These are phyloP conservation scores for Dactylellina haptotyla DNA, from an alignment of 2,329 filamentous ascomycete species.

Conservation along the genomic window DNA sequence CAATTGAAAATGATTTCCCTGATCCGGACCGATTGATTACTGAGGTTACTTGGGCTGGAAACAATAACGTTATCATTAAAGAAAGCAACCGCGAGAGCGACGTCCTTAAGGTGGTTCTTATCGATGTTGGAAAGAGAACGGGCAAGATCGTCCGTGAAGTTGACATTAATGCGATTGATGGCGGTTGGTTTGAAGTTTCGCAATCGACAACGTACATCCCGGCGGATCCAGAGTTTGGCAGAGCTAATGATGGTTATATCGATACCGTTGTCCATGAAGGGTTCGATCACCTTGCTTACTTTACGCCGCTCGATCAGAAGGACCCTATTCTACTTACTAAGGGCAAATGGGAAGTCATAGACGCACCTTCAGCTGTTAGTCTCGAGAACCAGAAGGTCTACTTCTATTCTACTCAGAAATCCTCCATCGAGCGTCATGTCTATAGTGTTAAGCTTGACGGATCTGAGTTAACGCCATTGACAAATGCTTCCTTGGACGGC, in stretches of 20 bases:
- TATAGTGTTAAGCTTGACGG: conserved; percentile 90
- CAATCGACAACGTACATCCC: conserved; percentile 87
- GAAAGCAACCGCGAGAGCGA: conserved; percentile 96
- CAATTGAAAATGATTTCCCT: conserved; percentile 78
- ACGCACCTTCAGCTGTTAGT: conserved; percentile 85
- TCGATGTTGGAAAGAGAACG: conserved; percentile 78
- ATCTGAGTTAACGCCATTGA: conserved; percentile 75
- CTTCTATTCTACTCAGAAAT: conserved; percentile 85
- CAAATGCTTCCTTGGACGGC: conserved; percentile 76
- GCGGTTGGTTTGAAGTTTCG: conserved; percentile 96
- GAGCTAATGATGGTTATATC: conserved; percentile 86
- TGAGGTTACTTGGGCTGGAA: conserved; percentile 88
- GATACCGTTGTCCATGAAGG: conserved; percentile 88
- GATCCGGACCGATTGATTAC: conserved; percentile 89
- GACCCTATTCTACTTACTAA: conserved; percentile 86
- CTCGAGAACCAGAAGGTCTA: conserved; percentile 87
- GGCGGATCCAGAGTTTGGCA: conserved; percentile 78
- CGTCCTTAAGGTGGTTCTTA: conserved; percentile 83
- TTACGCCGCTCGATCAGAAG: conserved; percentile 83
- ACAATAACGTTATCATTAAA: conserved; percentile 81
- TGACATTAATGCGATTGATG: conserved; percentile 85
- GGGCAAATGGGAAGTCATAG: conserved; percentile 90
- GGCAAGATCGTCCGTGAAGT: conserved; percentile 82
- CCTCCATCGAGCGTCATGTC: conserved; percentile 87
- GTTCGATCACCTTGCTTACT: conserved; percentile 92